Conservation (phyloP, 306 rosid genomes). For the Cicer pinnatifidum region DNA sequence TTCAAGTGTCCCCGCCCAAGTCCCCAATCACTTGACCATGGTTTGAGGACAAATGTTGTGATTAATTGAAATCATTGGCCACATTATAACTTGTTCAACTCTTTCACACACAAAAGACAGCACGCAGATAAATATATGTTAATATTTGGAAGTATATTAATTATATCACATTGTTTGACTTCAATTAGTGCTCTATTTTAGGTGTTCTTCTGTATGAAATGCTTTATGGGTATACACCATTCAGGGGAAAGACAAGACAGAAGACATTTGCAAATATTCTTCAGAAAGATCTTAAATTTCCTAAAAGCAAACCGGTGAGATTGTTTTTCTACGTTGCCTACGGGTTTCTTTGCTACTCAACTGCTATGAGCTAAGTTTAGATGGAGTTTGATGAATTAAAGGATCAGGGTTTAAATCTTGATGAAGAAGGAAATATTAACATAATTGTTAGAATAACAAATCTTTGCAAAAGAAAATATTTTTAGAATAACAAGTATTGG, state of each 20-base stretch:
- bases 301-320: conserved; percentile 74
- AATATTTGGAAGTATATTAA: not conserved
- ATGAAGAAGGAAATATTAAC: too few species aligned
- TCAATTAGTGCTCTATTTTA: conserved; percentile 28
- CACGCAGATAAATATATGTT: not conserved
- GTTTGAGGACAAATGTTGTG: not conserved
- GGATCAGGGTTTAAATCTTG: too few species aligned
- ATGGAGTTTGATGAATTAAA: too few species aligned
- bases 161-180: conserved; percentile 19
- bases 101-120: conserved; percentile 1
- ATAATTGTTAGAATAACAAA: too few species aligned
- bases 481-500: too few species aligned
- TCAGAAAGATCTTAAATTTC: conserved; percentile 94
- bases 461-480: too few species aligned
- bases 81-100: not conserved
- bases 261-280: conserved; percentile 90
- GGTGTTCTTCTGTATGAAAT: conserved; percentile 91
- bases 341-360: not conserved
- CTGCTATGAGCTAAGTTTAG: too few species aligned
- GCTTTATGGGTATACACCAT: conserved; percentile 92
- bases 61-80: conserved; percentile 16
- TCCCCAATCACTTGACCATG: too few species aligned
- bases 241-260: conserved; percentile 92
- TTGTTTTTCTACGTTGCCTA: conserved; percentile 13
- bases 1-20: too few species aligned